Evolutionary conservation across 2,329 filamentous ascomycete species (phyloP).

Genomic region (Ascochyta lentis): DNA sequence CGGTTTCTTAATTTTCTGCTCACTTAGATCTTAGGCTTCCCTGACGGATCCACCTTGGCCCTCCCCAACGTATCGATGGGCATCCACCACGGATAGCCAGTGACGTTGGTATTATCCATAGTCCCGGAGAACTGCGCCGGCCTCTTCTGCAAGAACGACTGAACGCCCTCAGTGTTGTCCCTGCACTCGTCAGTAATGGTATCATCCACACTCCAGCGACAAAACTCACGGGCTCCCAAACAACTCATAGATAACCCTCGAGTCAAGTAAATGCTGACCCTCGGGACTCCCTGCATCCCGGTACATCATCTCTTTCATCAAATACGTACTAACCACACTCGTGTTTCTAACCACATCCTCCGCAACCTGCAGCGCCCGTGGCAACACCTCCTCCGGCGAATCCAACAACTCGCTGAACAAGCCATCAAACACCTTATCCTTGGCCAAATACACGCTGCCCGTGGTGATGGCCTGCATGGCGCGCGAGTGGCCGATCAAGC

Average conservation of each 20-base stretch:
- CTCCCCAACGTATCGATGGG: slow-evolving; percentile 57
- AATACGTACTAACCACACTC: slow-evolving; percentile 66
- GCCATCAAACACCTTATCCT: slow-evolving; percentile 60
- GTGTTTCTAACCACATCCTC: slow-evolving; percentile 71
- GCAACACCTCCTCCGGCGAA: slow-evolving; percentile 65
- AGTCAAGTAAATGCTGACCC: slow-evolving; percentile 74
- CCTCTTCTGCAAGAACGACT: slow-evolving; percentile 74
- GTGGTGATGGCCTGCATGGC: slow-evolving; percentile 73
- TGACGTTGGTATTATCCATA: slow-evolving; percentile 66
- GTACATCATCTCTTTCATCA: slow-evolving; percentile 78
- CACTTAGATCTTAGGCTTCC: slow-evolving; percentile 39
- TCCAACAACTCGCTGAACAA: slow-evolving; percentile 72
- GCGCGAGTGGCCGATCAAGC: slow-evolving; percentile 68
- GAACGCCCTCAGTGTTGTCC: slow-evolving; percentile 72
- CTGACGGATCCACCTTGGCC: slow-evolving; percentile 44
- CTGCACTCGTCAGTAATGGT: slow-evolving; percentile 37
- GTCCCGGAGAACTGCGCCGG: slow-evolving; percentile 66
- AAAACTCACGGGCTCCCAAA: slow-evolving; percentile 56
- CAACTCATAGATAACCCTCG: slow-evolving; percentile 66
- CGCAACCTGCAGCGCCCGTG: slow-evolving; percentile 70
- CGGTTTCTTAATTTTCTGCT: not conserved
- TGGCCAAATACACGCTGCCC: slow-evolving; percentile 63
- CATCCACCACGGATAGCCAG: slow-evolving; percentile 73
- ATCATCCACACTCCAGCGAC: not conserved
- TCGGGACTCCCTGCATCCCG: slow-evolving; percentile 66